Percentiles rank a stretch among this genome's conserved stretches.
phyloP scores from a whole-genome alignment of 169 alveolate genomes.

The Babesia sp. region DNA sequence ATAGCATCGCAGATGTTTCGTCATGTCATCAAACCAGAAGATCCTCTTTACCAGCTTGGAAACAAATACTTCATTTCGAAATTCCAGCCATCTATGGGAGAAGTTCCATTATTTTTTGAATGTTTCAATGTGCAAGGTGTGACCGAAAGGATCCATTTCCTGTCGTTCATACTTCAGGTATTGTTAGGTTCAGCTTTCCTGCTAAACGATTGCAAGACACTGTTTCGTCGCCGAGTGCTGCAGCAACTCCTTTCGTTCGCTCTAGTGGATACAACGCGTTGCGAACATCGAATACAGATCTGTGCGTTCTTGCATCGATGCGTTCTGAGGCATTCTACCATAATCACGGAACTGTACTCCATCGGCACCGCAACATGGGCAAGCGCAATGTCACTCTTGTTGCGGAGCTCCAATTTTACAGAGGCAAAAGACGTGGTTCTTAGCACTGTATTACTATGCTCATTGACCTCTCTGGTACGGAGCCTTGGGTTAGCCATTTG shows the following conservation, averaged over 20 bases:
- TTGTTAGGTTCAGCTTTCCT: slow-evolving; percentile 9
- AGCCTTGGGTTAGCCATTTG: slow-evolving; percentile 5
- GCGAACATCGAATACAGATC: slow-evolving; percentile 12
- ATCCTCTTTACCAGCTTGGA: slow-evolving; percentile 19
- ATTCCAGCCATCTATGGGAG: slow-evolving; percentile 9
- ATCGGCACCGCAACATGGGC: slow-evolving; percentile 25
- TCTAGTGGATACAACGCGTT: slow-evolving; percentile 10
- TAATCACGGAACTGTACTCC: slow-evolving; percentile 3
- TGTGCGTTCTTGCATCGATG: slow-evolving; percentile 1
- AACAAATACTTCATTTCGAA: slow-evolving; percentile 18
- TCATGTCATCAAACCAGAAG: slow-evolving; percentile 31
- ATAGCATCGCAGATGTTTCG: slow-evolving; percentile 12
- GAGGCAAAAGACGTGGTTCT: slow-evolving; percentile 12
- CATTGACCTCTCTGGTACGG: slow-evolving; percentile 4
- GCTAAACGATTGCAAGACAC: background rate
- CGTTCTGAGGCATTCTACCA: background rate
- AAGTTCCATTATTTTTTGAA: slow-evolving; percentile 36
- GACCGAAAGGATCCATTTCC: background rate
- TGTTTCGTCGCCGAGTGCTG: slow-evolving; percentile 20
- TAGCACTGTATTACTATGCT: slow-evolving; percentile 6
- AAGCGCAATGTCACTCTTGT: background rate
- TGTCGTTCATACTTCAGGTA: slow-evolving; percentile 21
- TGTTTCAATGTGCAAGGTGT: slow-evolving; percentile 35
- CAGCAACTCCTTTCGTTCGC: slow-evolving; percentile 37
- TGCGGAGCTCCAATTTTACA: background rate